Evolutionary conservation across 139 green algal genomes (phyloP), one percentile per base, ranked within the genome.

Genomic region (Auxenochlorella pyrenoidosa): DNA sequence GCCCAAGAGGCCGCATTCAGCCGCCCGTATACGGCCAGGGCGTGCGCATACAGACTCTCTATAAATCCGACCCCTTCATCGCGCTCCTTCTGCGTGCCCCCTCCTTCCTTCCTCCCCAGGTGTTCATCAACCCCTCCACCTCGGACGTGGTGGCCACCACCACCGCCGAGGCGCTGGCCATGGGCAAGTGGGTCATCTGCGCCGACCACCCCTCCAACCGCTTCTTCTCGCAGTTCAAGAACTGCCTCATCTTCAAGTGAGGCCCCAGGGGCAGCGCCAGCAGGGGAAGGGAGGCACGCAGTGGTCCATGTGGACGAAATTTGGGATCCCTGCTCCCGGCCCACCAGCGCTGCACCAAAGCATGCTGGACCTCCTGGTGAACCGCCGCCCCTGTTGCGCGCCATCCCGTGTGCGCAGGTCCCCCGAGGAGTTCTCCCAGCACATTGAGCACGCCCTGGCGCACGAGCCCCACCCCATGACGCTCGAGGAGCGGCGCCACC

Each of bases 171-270:
- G 97, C 97, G 38, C 92, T 99, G 83, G 97, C 97, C 32, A 99
- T 99, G 97, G 97, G 97, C 90, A 99, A 99, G 92, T 99, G 95
- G 87, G 96, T 99, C 68, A 91, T 99, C 58, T 97, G 94, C 76
- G 96, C 97, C 21, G 94, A 99, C 68, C 97, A 99, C 92, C 97
- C 97, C 54, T 97, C 92, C 84, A 99, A 99, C 93, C 90, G 91
- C 32, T 99, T 99, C 90, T 98, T 99, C 88, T 86, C 90, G 32
- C 86, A 88, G 79, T 99, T 99, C 87, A 89, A 92, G 79, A 99
- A 99, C 91, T 95, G 92, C 81, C 91, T 95, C 26, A 87, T 90
- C 63, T 94, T 94, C 89, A 92, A 79, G 90, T 91, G 68, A 80
- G 87, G n/a, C 18, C 18, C 0, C 8, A 68, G 13, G 36, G 71